Percentiles rank a stretch among this genome's conserved stretches.
These are phyloP conservation scores for Leishmania mexicana DNA, from an alignment of 208 protist genomes.

Conservation along the genomic window DNA sequence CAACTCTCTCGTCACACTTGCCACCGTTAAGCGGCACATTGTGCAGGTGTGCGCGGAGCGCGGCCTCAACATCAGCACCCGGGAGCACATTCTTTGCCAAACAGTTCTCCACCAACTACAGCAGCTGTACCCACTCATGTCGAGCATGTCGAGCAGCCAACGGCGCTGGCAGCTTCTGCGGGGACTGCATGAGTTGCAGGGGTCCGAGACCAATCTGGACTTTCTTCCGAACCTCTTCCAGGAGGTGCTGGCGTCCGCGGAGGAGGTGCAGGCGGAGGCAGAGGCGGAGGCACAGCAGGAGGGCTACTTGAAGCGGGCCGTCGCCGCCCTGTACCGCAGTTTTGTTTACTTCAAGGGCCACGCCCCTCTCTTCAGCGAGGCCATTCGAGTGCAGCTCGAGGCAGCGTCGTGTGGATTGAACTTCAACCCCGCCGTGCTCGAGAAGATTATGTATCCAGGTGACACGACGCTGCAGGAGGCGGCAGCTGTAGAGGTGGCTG, in stretches of 20 bases:
- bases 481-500: conserved; percentile 15
- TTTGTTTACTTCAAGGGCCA: conserved; percentile 54
- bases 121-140: conserved; percentile 54
- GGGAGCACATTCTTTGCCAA: conserved; percentile 47
- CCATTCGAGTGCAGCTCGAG: conserved; percentile 47
- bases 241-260: conserved; percentile 46
- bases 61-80: conserved; percentile 33
- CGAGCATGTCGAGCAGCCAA: conserved; percentile 33
- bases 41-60: conserved; percentile 26
- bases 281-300: conserved; percentile 39
- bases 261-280: conserved; percentile 45
- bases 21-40: conserved; percentile 39
- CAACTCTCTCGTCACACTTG: conserved; percentile 58
- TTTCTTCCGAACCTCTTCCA: conserved; percentile 51
- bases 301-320: conserved; percentile 49
- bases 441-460: conserved; percentile 51
- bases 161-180: conserved; percentile 49
- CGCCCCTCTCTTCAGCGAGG: conserved; percentile 40
- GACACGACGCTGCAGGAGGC: conserved; percentile 49
- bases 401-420: conserved; percentile 25
- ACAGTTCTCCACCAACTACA: conserved; percentile 44
- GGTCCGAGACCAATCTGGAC: conserved; percentile 40
- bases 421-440: conserved; percentile 29
- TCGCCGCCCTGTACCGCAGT: conserved; percentile 54
- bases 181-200: conserved; percentile 71